Percentiles rank a stretch among this genome's conserved stretches.
phyloP scores from a whole-genome alignment of 2,329 filamentous ascomycete species.

The Colletotrichum tamarilloi region DNA sequence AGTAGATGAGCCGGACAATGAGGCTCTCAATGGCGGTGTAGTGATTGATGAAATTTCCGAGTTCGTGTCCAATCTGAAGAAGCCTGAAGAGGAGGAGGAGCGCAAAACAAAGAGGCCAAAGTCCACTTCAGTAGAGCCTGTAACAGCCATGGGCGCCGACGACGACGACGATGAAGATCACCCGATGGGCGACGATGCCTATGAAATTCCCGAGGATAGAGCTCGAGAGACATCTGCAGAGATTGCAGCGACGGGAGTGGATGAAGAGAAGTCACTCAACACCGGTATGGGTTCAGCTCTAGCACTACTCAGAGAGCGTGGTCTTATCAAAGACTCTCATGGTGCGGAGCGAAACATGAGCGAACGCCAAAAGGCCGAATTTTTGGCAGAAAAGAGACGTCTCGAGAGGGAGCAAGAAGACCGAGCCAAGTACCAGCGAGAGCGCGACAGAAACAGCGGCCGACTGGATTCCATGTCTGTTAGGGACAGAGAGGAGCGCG shows the following conservation, averaged over 20 bases:
- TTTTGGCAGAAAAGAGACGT: constrained; percentile 80
- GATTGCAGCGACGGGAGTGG: constrained; percentile 77
- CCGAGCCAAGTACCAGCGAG: constrained; percentile 82
- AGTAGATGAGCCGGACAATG: constrained; percentile 62
- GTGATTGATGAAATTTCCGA: constrained; percentile 97
- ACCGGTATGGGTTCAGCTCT: constrained; percentile 85
- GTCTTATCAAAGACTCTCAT: constrained; percentile 76
- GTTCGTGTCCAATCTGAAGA: constrained; percentile 88
- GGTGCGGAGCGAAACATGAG: constrained; percentile 73
- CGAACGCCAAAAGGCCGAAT: constrained; percentile 78
- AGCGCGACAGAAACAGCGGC: constrained; percentile 86
- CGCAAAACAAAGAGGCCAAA: constrained; percentile 62
- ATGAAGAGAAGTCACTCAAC: constrained; percentile 84
- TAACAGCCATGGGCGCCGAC: constrained; percentile 58
- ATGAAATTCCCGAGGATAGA: constrained; percentile 47
- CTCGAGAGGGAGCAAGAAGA: constrained; percentile 82
- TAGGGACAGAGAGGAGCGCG: constrained; percentile 91
- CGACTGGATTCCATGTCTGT: constrained; percentile 88
- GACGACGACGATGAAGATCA: constrained; percentile 50
- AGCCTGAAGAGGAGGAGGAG: constrained; percentile 67
- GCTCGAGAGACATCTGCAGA: constrained; percentile 55
- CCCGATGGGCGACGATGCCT: constrained; percentile 42
- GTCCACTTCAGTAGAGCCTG: constrained; percentile 48
- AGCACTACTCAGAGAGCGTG: constrained; percentile 84
- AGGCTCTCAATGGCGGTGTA: constrained; percentile 68